Evolutionary conservation across 495 filamentous ascomycete species (phyloP), one percentile per base, ranked within the genome.

Genomic region (Mycothermus thermophilus): DNA sequence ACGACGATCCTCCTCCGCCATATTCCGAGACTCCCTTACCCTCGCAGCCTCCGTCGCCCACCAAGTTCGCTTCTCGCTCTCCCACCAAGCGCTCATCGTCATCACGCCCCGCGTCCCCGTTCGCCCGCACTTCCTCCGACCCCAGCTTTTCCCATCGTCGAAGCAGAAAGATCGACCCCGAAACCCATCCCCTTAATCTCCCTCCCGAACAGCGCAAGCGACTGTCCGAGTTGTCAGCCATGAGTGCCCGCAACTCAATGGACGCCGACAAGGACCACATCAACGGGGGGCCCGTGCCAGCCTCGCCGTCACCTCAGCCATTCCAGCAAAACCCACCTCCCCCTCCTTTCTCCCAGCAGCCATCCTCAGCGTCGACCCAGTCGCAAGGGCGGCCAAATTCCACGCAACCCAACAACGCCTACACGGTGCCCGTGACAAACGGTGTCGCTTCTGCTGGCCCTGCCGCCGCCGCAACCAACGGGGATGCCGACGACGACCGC

Each of bases 161-260:
- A 32, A 46, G 55, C 20, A 59, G 64, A 53, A 71, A 72, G 37
- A 63, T 69, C 58, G 79, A 83, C 50, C 67, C 67, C 32, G 73
- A 83, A 42, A 70, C 67, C 6, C 86, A 93, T 56, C 86, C 86
- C 23, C 67, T 93, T 32, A 93, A 94, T 51, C 73, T 88, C 21
- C 83, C 79, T 3, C 84, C 83, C 25, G 83, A 90, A 58, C 75
- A 92, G 68, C 69, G 80, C 41, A 77, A 75, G 55, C 75, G 78
- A 36, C 55, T 73, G 32, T 73, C 80, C 27, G 81, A 79, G 32
- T 74, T 76, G 34, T 74, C 80, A 58, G 78, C 74, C 44, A 73
- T 73, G 52, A 74, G 69, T 54, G 69, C 64, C 32, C 75, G 79
- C 40, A 74, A 60, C 42, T 75, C 59, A 27, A 93, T 93, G 83